These are phyloP conservation scores for Neopestalotiopsis rosae DNA, from an alignment of 2,329 filamentous ascomycete genomes.

Conservation along the genomic window DNA sequence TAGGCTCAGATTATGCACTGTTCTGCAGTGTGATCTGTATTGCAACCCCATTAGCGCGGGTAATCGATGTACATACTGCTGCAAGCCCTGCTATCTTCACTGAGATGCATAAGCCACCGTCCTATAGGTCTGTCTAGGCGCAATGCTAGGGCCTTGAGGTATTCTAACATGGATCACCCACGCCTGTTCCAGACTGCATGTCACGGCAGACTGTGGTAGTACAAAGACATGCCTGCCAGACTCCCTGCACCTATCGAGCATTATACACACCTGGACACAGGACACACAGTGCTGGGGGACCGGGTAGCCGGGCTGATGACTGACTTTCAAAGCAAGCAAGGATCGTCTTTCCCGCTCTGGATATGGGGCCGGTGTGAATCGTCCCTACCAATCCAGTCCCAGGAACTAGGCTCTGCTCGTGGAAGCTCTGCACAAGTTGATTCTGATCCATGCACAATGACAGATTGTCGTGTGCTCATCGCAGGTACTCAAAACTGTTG, in stretches of 20 bases:
- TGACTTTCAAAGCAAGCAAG: background rate
- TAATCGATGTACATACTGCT: background rate
- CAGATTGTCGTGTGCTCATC: too few species aligned
- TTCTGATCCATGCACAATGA: conserved; percentile 51
- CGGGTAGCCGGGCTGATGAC: background rate
- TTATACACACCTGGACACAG: background rate
- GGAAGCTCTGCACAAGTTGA: conserved; percentile 74
- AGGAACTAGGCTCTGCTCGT: background rate
- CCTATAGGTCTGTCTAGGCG: background rate
- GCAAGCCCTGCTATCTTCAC: background rate
- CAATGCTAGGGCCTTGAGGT: background rate
- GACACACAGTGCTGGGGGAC: background rate
- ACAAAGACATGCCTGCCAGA: background rate
- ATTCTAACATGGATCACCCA: background rate
- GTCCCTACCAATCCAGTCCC: background rate
- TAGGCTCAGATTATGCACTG: background rate
- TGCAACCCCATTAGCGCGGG: background rate
- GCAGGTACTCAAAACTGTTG: too few species aligned
- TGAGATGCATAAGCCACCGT: background rate
- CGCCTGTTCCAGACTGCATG: background rate
- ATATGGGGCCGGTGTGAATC: background rate
- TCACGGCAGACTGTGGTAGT: background rate
- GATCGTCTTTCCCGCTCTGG: background rate
- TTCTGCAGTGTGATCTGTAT: background rate
- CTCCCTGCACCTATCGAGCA: background rate